Evolutionary conservation across 1,284 basidiomycete species (phyloP).

Genomic region (Ceratobasidium sp.): DNA sequence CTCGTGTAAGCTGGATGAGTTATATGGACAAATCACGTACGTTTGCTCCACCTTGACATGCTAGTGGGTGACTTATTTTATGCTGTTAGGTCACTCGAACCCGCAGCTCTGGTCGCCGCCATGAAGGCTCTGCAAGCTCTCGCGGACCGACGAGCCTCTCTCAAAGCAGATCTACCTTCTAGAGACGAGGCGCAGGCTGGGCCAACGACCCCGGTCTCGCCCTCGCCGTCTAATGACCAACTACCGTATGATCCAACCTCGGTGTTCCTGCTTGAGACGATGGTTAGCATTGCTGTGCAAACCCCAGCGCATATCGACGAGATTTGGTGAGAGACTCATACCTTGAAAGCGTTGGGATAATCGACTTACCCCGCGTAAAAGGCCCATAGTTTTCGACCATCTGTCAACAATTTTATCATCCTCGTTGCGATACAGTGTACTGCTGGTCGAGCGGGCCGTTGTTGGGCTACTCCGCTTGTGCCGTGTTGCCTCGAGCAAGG

Average conservation of each 20-base stretch:
- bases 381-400: conserved; percentile 94
- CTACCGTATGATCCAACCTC: conserved; percentile 95
- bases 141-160: conserved; percentile 77
- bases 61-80: background rate
- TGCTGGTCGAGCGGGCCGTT: conserved; percentile 95
- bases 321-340: conserved; percentile 74
- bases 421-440: conserved; percentile 84
- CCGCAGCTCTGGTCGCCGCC: conserved; percentile 84
- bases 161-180: conserved; percentile 11
- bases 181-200: conserved; percentile 26
- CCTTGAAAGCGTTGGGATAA: too few species aligned
- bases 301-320: conserved; percentile 84
- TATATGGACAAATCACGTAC: conserved; percentile 92
- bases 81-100: conserved; percentile 73
- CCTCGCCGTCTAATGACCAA: conserved; percentile 59
- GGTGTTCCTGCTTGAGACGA: conserved; percentile 93
- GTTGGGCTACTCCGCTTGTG: conserved; percentile 88
- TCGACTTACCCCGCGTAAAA: too few species aligned
- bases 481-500: conserved; percentile 81
- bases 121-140: conserved; percentile 89
- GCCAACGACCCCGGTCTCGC: conserved; percentile 66
- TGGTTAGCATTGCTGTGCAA: conserved; percentile 88
- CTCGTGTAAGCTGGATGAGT: conserved; percentile 92
- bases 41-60: conserved; percentile 54
- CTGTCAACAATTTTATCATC: conserved; percentile 83